These are phyloP conservation scores for Nymphaea colorata DNA, from an alignment of 164 flowering plant genomes.

Conservation along the genomic window DNA sequence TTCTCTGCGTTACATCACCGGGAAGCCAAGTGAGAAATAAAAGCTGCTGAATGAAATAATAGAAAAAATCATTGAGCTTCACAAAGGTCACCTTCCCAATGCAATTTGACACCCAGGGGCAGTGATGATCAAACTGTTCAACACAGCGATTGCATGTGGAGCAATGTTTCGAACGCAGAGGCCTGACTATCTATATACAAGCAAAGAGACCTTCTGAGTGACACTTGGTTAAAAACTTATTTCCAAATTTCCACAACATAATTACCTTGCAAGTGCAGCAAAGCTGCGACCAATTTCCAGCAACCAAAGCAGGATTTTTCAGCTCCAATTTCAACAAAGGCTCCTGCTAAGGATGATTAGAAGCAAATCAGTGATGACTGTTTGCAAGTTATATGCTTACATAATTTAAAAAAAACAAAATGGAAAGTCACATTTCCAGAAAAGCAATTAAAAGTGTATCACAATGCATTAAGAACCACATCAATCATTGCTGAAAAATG, in stretches of 20 bases:
- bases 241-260: background rate
- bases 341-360: conserved; percentile 31
- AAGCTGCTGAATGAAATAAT: background rate
- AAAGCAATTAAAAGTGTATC: no score
- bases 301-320: conserved; percentile 70
- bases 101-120: conserved; percentile 99
- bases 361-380: no score
- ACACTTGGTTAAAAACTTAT: no score
- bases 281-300: conserved; percentile 98
- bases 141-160: conserved; percentile 96
- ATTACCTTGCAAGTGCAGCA: conserved; percentile 96
- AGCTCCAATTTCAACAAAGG: conserved; percentile 82
- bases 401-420: no score
- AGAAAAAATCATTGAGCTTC: background rate
- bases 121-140: conserved; percentile 98
- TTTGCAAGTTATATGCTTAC: no score
- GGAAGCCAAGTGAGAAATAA: no score
- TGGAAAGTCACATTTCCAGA: no score
- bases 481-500: no score
- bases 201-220: background rate
- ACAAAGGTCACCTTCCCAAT: conserved; percentile 68
- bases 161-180: conserved; percentile 96
- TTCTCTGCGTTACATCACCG: conserved; percentile 36
- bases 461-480: no score
- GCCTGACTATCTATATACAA: conserved; percentile 67